phyloP scores from a whole-genome alignment of 768 basidiomycete genomes.

The Termitomyces sp. region DNA sequence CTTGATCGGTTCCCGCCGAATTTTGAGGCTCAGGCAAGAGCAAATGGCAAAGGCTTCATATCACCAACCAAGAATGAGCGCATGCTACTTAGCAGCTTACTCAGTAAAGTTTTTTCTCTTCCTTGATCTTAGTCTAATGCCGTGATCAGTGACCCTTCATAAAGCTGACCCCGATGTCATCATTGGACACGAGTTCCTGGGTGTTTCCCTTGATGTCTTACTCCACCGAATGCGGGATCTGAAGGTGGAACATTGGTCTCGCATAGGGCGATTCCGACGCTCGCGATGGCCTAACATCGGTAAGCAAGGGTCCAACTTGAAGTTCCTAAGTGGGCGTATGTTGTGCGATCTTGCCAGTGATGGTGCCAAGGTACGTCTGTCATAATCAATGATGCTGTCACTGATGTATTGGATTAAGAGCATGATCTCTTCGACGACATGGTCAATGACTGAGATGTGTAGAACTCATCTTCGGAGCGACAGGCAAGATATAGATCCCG shows the following conservation, averaged over 20 bases:
- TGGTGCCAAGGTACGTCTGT: constrained; percentile 70
- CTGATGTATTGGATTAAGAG: constrained; percentile 40
- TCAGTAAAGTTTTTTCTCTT: constrained; percentile 40
- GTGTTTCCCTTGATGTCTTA: constrained; percentile 84
- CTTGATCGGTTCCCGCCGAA: constrained; percentile 80
- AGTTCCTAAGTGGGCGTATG: constrained; percentile 78
- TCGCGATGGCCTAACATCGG: constrained; percentile 79
- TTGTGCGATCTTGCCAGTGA: constrained; percentile 93
- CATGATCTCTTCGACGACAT: constrained; percentile 96
- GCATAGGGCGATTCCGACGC: constrained; percentile 85
- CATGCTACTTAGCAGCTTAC: constrained; percentile 74
- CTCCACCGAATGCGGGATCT: constrained; percentile 88
- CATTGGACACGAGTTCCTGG: constrained; percentile 91
- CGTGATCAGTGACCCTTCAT: constrained; percentile 55
- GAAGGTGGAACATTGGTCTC: constrained; percentile 91
- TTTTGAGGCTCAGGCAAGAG: constrained; percentile 68
- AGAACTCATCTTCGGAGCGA: constrained; percentile 79
- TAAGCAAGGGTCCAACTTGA: constrained; percentile 77
- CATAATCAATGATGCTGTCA: background rate
- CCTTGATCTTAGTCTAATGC: background rate
- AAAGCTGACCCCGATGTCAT: constrained; percentile 92
- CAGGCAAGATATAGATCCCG: constrained; percentile 92
- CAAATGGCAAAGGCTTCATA: constrained; percentile 62
- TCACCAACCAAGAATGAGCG: constrained; percentile 77
- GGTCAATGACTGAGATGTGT: constrained; percentile 98